Conservation (phyloP, 805 yeast species). For the Komagataella populi region DNA sequence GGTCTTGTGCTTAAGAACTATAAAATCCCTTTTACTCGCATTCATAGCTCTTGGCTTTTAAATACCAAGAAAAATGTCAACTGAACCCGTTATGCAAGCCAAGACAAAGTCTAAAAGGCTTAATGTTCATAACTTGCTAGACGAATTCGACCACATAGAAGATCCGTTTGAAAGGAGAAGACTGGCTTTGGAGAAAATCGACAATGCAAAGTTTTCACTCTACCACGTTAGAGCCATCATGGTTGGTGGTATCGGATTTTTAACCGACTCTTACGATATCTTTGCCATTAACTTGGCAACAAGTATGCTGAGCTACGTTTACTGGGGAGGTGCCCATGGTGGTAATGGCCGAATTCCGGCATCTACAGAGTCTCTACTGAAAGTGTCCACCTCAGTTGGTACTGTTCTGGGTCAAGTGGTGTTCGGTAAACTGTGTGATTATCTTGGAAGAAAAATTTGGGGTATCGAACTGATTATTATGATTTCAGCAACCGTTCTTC, state of each 20-base stretch:
- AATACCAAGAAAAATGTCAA: background rate
- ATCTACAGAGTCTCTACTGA: conserved; percentile 63
- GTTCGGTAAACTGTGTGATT: conserved; percentile 75
- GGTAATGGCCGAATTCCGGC: conserved; percentile 36
- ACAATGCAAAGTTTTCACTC: conserved; percentile 70
- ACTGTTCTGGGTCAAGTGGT: conserved; percentile 84
- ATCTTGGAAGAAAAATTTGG: conserved; percentile 72
- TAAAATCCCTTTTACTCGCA: background rate
- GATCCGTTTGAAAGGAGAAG: conserved; percentile 84
- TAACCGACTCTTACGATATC: conserved; percentile 88
- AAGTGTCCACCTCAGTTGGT: conserved; percentile 88
- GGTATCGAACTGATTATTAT: conserved; percentile 80
- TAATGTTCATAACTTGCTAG: conserved; percentile 58
- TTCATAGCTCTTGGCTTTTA: background rate
- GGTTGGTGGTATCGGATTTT: conserved; percentile 89
- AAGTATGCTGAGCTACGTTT: conserved; percentile 66
- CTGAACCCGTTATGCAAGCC: background rate
- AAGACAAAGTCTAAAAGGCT: background rate
- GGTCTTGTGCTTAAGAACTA: background rate
- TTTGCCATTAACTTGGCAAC: conserved; percentile 80
- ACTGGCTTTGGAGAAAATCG: conserved; percentile 73
- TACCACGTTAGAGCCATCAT: conserved; percentile 68
- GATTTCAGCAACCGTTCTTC: conserved; percentile 68
- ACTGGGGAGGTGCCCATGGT: conserved; percentile 38
- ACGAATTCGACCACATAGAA: conserved; percentile 68